phyloP scores from a whole-genome alignment of 192 early-diverging fungal species.

The Mortierella claussenii region DNA sequence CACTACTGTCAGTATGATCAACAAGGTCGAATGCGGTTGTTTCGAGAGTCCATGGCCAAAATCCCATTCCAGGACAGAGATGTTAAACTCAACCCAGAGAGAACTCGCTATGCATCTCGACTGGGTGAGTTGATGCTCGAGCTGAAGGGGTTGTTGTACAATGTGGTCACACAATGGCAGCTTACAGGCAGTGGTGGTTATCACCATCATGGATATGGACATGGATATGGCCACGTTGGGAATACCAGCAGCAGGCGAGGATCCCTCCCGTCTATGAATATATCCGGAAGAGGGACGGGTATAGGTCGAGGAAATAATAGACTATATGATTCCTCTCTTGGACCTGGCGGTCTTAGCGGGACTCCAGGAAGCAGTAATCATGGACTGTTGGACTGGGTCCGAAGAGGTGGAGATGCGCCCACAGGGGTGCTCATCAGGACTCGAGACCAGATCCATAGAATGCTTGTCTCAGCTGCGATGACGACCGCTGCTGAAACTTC shows the following conservation, averaged over 20 bases:
- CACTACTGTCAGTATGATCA: slow-evolving; percentile 65
- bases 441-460: slow-evolving; percentile 26
- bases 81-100: slow-evolving; percentile 15
- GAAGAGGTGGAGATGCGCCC: slow-evolving; percentile 36
- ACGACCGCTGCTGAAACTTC: too few species aligned
- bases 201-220: background rate
- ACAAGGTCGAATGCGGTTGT: slow-evolving; percentile 65
- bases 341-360: background rate
- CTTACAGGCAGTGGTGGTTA: slow-evolving; percentile 3
- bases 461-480: slow-evolving; percentile 5
- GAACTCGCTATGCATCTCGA: slow-evolving; percentile 15
- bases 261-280: background rate
- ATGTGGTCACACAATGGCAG: slow-evolving; percentile 12
- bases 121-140: slow-evolving; percentile 30
- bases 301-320: background rate
- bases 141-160: slow-evolving; percentile 25
- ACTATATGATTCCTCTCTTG: background rate
- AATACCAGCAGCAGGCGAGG: background rate
- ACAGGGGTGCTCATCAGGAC: slow-evolving; percentile 13
- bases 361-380: slow-evolving; percentile 13
- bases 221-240: background rate
- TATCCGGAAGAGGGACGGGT: too few species aligned
- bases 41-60: slow-evolving; percentile 68
- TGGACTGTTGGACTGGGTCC: slow-evolving; percentile 36
- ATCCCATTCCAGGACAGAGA: slow-evolving; percentile 58